phyloP scores from a whole-genome alignment of 768 basidiomycete genomes.

The Podaxis sp. region DNA sequence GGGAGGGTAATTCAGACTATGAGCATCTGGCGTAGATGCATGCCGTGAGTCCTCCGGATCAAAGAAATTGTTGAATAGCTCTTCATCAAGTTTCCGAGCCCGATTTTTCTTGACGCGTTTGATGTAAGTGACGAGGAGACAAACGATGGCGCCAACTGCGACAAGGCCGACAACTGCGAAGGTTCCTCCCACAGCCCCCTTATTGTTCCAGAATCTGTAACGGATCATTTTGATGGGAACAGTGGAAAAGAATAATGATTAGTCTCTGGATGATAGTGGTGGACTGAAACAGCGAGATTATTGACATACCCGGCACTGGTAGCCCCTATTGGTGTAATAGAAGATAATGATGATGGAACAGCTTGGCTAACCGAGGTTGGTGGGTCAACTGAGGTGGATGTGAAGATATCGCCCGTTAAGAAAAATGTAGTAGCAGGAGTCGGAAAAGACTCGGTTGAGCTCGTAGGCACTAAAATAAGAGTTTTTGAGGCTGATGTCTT shows the following conservation, averaged over 20 bases:
- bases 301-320: background rate
- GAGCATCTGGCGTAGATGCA: background rate
- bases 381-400: background rate
- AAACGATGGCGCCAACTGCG: constrained; percentile 27
- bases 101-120: constrained; percentile 11
- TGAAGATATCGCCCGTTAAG: background rate
- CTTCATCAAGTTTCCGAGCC: background rate
- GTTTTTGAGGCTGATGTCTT: background rate
- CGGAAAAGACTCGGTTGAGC: background rate
- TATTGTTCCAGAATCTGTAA: constrained; percentile 46
- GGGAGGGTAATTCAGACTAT: background rate
- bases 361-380: background rate
- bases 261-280: background rate
- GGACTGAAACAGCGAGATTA: background rate
- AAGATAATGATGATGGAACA: background rate
- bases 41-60: background rate
- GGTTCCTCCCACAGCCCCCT: constrained; percentile 43
- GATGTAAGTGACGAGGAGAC: constrained; percentile 10
- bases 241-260: background rate
- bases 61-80: background rate
- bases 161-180: constrained; percentile 42
- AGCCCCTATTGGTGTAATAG: background rate
- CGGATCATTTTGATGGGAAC: background rate
- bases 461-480: background rate
- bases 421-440: background rate